Evolutionary conservation across 2,329 filamentous ascomycete species (phyloP).

Genomic region (Sporothrix pseudoabietina): DNA sequence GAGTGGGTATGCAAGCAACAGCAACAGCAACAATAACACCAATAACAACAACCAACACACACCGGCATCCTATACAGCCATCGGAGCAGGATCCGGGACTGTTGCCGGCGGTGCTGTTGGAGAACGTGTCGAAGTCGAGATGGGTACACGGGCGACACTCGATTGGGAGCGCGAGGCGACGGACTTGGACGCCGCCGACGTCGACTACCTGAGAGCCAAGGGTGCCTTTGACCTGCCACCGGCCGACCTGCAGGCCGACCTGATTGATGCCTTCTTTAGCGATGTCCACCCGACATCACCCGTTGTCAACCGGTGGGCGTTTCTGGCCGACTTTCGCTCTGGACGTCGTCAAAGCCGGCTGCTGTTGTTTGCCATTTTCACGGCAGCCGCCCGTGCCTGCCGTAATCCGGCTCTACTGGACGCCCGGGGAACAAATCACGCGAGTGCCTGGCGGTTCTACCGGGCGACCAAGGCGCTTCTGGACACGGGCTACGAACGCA

Average conservation of each 20-base stretch:
- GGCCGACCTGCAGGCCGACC: slow-evolving; percentile 29
- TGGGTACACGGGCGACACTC: slow-evolving; percentile 29
- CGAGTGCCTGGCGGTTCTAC: slow-evolving; percentile 32
- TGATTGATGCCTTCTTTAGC: slow-evolving; percentile 30
- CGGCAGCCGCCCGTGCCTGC: slow-evolving; percentile 31
- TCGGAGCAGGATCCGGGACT: background rate
- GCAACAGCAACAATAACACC: background rate
- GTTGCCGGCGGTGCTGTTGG: background rate
- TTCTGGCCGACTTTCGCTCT: slow-evolving; percentile 30
- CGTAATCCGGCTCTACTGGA: slow-evolving; percentile 33
- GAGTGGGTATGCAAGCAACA: background rate
- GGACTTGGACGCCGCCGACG: slow-evolving; percentile 32
- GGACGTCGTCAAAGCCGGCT: slow-evolving; percentile 30
- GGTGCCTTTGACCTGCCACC: slow-evolving; percentile 33
- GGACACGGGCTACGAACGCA: slow-evolving; percentile 32
- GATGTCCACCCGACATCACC: slow-evolving; percentile 34
- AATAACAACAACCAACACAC: background rate
- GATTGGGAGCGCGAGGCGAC: slow-evolving; percentile 29
- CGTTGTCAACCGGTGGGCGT: slow-evolving; percentile 28
- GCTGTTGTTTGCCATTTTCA: slow-evolving; percentile 34
- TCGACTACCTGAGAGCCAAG: slow-evolving; percentile 31
- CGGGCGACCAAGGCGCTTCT: slow-evolving; percentile 32
- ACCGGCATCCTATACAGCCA: background rate
- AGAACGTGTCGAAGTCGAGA: slow-evolving; percentile 28
- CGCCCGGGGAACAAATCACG: slow-evolving; percentile 29